A percentile compares a stretch with the other conserved stretches of the same genome.
phyloP scores from a whole-genome alignment of 2,329 filamentous ascomycete genomes.

The Chaetoscypha palmicola region DNA sequence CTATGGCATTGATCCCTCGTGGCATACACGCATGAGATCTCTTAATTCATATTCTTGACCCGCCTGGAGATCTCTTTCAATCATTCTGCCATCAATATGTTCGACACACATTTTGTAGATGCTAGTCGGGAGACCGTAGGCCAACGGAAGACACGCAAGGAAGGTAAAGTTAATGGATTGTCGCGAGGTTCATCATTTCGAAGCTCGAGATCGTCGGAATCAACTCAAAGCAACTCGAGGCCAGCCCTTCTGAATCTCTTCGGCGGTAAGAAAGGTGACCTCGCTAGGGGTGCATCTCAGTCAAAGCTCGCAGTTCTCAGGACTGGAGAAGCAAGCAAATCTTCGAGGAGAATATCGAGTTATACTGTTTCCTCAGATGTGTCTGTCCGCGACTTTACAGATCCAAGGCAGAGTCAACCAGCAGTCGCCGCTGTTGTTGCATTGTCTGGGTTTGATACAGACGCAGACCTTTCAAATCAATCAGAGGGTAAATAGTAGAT shows the following conservation, averaged over 20 bases:
- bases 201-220: slow-evolving; percentile 17
- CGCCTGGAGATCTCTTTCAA: too few species aligned
- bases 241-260: slow-evolving; percentile 26
- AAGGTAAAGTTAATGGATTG: slow-evolving; percentile 9
- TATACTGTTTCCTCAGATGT: slow-evolving; percentile 17
- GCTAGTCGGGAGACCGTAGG: slow-evolving; percentile 28
- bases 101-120: slow-evolving; percentile 30
- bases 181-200: slow-evolving; percentile 15
- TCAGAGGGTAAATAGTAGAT: slow-evolving; percentile 20
- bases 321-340: slow-evolving; percentile 8
- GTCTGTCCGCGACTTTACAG: slow-evolving; percentile 8
- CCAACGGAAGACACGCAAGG: slow-evolving; percentile 27
- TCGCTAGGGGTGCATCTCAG: slow-evolving; percentile 7
- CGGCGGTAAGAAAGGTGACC: slow-evolving; percentile 26
- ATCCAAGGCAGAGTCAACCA: slow-evolving; percentile 9
- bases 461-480: slow-evolving; percentile 11
- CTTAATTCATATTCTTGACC: not conserved
- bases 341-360: slow-evolving; percentile 14
- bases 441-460: slow-evolving; percentile 9
- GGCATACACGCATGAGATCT: not conserved
- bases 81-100: slow-evolving; percentile 22
- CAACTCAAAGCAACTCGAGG: slow-evolving; percentile 4
- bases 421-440: slow-evolving; percentile 10
- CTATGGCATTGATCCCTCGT: slow-evolving; percentile 1
- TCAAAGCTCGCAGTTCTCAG: slow-evolving; percentile 5